These are phyloP conservation scores for Asterophora lycoperdoides DNA, from an alignment of 768 basidiomycete species.

Conservation along the genomic window DNA sequence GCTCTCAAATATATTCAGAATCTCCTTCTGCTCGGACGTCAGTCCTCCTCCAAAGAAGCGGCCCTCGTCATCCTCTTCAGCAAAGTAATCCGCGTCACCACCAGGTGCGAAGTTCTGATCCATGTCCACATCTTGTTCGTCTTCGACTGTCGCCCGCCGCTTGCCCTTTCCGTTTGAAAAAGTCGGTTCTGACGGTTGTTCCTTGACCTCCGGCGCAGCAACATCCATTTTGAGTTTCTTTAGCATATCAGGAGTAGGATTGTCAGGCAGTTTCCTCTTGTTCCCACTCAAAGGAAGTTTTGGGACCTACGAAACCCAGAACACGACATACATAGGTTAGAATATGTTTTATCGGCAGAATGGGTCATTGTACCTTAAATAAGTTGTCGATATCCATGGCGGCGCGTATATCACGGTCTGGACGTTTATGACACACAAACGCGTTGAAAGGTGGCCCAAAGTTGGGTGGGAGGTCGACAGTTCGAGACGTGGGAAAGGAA, in stretches of 20 bases:
- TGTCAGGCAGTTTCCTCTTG: slow-evolving; percentile 74
- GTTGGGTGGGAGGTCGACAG: not conserved
- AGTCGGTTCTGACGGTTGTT: slow-evolving; percentile 7
- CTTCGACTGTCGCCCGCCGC: slow-evolving; percentile 54
- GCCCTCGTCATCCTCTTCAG: slow-evolving; percentile 88
- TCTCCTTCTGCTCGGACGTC: slow-evolving; percentile 90
- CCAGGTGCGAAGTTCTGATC: slow-evolving; percentile 69
- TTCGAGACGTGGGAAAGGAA: not conserved
- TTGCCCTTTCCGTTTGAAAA: slow-evolving; percentile 17
- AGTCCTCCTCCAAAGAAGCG: slow-evolving; percentile 93
- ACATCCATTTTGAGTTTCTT: slow-evolving; percentile 70
- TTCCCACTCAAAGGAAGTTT: slow-evolving; percentile 59
- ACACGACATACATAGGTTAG: not conserved
- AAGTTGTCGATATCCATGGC: slow-evolving; percentile 48
- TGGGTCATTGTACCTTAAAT: slow-evolving; percentile 38
- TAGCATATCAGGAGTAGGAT: slow-evolving; percentile 75
- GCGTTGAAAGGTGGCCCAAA: not conserved
- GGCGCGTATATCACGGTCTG: not conserved
- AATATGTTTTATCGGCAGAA: not conserved
- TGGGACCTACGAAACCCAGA: slow-evolving; percentile 43
- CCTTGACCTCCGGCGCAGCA: slow-evolving; percentile 10
- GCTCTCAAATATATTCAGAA: slow-evolving; percentile 89
- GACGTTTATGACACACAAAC: not conserved
- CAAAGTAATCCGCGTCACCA: slow-evolving; percentile 86
- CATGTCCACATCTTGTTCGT: slow-evolving; percentile 50